Percentiles rank a stretch among this genome's conserved stretches.
These are phyloP conservation scores for Herpotrichia juniperi DNA, from an alignment of 2,329 filamentous ascomycete genomes.

Conservation along the genomic window DNA sequence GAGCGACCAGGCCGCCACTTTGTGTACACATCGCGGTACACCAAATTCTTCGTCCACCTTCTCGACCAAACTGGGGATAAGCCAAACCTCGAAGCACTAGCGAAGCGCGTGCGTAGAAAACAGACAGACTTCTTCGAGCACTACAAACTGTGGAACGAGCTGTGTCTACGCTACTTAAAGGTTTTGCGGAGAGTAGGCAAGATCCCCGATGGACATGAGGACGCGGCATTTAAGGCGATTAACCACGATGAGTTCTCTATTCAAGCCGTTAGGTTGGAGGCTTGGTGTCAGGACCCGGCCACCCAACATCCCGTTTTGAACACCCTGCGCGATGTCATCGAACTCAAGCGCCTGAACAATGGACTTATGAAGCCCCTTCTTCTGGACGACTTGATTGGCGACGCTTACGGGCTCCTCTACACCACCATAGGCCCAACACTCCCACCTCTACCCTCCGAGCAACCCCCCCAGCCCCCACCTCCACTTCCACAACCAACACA, in stretches of 20 bases:
- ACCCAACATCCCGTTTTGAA: conserved; percentile 61
- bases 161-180: conserved; percentile 64
- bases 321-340: conserved; percentile 68
- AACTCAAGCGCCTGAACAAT: conserved; percentile 80
- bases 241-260: conserved; percentile 69
- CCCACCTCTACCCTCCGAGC: conserved; percentile 54
- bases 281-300: conserved; percentile 60
- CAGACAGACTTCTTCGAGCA: conserved; percentile 75
- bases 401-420: conserved; percentile 83
- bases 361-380: conserved; percentile 82
- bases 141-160: conserved; percentile 65
- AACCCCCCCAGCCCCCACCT: conserved; percentile 26
- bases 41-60: conserved; percentile 78
- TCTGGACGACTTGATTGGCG: conserved; percentile 93
- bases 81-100: conserved; percentile 74
- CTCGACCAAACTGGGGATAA: conserved; percentile 78
- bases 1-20: conserved; percentile 86
- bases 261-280: conserved; percentile 64
- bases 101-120: conserved; percentile 81
- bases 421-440: conserved; percentile 68
- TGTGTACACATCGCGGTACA: conserved; percentile 88
- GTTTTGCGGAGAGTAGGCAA: conserved; percentile 63
- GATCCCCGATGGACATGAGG: conserved; percentile 67
- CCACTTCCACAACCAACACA: conserved; percentile 13
- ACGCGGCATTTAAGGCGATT: conserved; percentile 67